Evolutionary conservation across 2,329 filamentous ascomycete species (phyloP), one percentile per base, ranked within the genome.

Genomic region (Clarireedia hainanense): DNA sequence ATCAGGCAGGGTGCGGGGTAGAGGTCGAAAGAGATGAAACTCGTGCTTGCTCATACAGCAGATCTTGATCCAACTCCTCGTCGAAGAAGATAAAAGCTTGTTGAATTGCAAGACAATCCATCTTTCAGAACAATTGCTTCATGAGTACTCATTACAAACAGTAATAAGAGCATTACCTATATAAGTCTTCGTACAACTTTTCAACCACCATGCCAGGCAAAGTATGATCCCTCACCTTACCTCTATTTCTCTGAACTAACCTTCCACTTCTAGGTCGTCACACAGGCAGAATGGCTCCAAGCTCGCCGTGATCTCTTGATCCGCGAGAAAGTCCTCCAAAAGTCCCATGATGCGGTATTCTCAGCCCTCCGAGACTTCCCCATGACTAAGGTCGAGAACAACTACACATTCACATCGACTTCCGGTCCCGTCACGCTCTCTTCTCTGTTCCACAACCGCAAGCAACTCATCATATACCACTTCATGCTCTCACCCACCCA

Each of bases 401-500:
- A 61, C 2, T 71, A 72, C 61, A 66, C 58, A 15, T 74, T 76
- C 34, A 30, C 5, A 34, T 51, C 26, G 6, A 2, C 26, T 14
- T 15, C 15, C 5, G 14, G 65, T 39, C 63, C 63, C 12, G 46
- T 64, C 26, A 64, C 60, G 1, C 61, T 73, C 20, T 6, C 42
- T 2, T 68, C 70, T 2, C 65, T 74, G 46, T 73, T 73, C 50
- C 62, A 63, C 5, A 64, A 63, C 50, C 66, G 67, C 27, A 65
- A 69, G 27, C 68, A 73, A 53, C 67, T 75, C 56, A 67, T 74
- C 46, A 57, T 77, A 37, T 75, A 75, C 60, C 74, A 76, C 63
- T 76, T 75, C 67, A 77, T 76, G 74, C 73, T 75, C 55, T 63
- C 59, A 0, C 71, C 72, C 2, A 59, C 64, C 3, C 61, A 68